These are phyloP conservation scores for Candida coquimbonensis DNA, from an alignment of 805 yeast genomes.

Conservation along the genomic window DNA sequence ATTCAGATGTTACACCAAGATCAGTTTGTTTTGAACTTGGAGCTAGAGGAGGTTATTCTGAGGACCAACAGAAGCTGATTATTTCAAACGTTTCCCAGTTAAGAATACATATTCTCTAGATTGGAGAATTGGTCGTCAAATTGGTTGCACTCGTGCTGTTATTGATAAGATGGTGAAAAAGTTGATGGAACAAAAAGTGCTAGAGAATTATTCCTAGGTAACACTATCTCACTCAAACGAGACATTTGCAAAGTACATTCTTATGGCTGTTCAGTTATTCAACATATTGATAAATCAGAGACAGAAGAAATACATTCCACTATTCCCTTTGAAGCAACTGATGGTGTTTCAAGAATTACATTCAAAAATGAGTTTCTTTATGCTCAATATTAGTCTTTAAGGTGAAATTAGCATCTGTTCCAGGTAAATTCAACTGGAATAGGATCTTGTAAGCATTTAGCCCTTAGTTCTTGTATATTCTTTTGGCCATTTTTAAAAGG, in stretches of 20 bases:
- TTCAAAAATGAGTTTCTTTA: constrained; percentile 42
- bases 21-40: constrained; percentile 39
- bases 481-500: too few relatives aligned
- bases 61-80: constrained; percentile 2
- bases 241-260: constrained; percentile 36
- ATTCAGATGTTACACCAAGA: constrained; percentile 30
- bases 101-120: constrained; percentile 33
- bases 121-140: constrained; percentile 39
- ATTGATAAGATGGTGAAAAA: constrained; percentile 19
- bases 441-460: too few relatives aligned
- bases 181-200: constrained; percentile 26
- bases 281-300: constrained; percentile 15
- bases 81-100: constrained; percentile 24
- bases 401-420: constrained; percentile 33
- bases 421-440: constrained; percentile 23
- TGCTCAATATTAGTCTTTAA: constrained; percentile 23
- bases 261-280: constrained; percentile 37
- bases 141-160: constrained; percentile 8
- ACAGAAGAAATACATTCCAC: constrained; percentile 2
- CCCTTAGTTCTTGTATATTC: too few relatives aligned
- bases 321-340: background rate
- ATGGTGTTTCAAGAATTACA: constrained; percentile 30
- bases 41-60: constrained; percentile 30
- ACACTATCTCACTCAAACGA: constrained; percentile 36
- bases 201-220: constrained; percentile 32